phyloP scores from a whole-genome alignment of 75 land plant species.

The Picea glauca region DNA sequence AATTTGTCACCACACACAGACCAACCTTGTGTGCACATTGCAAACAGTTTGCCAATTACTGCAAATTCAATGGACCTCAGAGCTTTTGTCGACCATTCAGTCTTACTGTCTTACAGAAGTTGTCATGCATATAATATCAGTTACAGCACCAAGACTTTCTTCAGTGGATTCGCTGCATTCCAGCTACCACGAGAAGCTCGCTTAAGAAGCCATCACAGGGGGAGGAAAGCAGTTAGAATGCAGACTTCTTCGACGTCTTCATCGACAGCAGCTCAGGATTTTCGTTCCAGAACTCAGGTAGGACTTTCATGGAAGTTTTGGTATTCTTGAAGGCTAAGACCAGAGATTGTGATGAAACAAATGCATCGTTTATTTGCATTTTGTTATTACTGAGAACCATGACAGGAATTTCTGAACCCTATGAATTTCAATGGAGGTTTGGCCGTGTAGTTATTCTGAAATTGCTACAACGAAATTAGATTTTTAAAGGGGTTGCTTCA shows the following conservation, averaged over 20 bases:
- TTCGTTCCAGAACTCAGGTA: constrained; percentile 5
- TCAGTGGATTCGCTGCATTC: too few species aligned
- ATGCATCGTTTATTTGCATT: neutral
- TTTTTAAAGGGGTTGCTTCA: too few species aligned
- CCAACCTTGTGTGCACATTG: too few species aligned
- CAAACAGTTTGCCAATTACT: too few species aligned
- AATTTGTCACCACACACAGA: too few species aligned
- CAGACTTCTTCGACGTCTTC: constrained; percentile 1
- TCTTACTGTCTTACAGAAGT: too few species aligned
- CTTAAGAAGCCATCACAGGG: neutral
- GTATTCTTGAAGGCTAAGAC: neutral
- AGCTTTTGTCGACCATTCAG: too few species aligned
- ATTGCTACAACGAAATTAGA: too few species aligned
- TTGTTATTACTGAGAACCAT: neutral
- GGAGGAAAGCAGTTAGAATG: constrained; percentile 1
- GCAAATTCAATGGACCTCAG: too few species aligned
- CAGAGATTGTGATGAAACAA: neutral
- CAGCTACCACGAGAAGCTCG: neutral
- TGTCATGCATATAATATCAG: too few species aligned
- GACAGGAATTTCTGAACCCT: neutral
- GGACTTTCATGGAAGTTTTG: neutral
- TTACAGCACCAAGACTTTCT: too few species aligned
- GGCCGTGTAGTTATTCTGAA: too few species aligned
- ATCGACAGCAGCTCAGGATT: neutral
- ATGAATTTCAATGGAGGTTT: neutral